These are phyloP conservation scores for Aspergillus steynii DNA, from an alignment of 495 filamentous ascomycete species.

Conservation along the genomic window DNA sequence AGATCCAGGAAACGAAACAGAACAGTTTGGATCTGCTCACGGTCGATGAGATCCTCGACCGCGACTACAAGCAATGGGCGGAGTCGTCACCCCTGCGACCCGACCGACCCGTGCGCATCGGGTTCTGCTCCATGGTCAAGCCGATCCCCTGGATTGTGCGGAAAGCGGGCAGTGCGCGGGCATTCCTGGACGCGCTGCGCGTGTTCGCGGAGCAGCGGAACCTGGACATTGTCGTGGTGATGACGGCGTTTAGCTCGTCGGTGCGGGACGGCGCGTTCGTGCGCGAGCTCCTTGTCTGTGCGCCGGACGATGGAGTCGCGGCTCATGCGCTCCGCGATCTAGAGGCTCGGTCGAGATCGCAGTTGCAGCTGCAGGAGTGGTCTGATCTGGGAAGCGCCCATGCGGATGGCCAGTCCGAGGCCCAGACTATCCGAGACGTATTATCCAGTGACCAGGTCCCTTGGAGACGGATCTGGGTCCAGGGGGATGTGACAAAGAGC, in stretches of 20 bases:
- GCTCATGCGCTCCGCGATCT: slow-evolving; percentile 56
- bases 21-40: slow-evolving; percentile 64
- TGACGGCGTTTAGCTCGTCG: slow-evolving; percentile 63
- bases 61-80: slow-evolving; percentile 92
- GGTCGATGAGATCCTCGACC: slow-evolving; percentile 73
- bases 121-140: slow-evolving; percentile 73
- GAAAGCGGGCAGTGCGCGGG: slow-evolving; percentile 45
- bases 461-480: slow-evolving; percentile 60
- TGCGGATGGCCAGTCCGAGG: slow-evolving; percentile 17
- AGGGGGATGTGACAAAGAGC: slow-evolving; percentile 66
- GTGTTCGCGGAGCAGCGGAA: slow-evolving; percentile 57
- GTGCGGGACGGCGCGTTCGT: slow-evolving; percentile 51
- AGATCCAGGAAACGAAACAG: slow-evolving; percentile 67
- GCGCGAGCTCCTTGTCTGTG: slow-evolving; percentile 76
- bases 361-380: slow-evolving; percentile 61
- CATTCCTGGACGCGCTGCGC: slow-evolving; percentile 50
- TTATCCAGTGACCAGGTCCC: slow-evolving; percentile 19
- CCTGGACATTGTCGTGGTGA: slow-evolving; percentile 69
- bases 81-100: slow-evolving; percentile 41
- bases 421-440: slow-evolving; percentile 31
- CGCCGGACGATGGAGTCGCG: slow-evolving; percentile 38
- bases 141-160: slow-evolving; percentile 61
- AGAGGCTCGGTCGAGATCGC: slow-evolving; percentile 39
- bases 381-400: slow-evolving; percentile 36
- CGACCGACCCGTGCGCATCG: slow-evolving; percentile 52